Base-by-base conservation (phyloP, 176 grass and related monocot genomes). In the Carex kokanica region DNA sequence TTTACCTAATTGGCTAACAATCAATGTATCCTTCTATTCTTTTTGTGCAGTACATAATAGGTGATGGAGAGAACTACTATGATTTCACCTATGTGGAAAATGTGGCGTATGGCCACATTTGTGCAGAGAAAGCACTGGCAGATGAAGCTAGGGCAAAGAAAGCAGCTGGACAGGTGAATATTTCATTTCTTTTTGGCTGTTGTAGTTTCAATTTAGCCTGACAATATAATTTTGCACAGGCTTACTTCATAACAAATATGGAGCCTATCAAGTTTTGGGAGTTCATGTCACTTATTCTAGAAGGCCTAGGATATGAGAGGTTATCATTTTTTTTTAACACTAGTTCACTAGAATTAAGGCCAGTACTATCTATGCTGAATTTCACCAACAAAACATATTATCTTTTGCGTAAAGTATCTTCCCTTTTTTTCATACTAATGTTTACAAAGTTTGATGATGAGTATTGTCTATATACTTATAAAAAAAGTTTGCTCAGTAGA, bases 1-100 rank as follows among this genome's bases (percentile, higher is more conserved):
- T 31, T 7, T 18, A 55, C 24, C 73, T 55, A 55, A 29, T 55
- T 18, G 24, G 13, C 73, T 18, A 55, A 74, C 5, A 15, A 85
- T 78, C 45, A 64, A 29, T 82, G 49, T 52, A 52, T 82, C 0
- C 13, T 82, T 82, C 2, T 24, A 27, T 54, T 67, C 29, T 82
- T n/a, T 67, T 29, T 32, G 64, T 88, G 61, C 86, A 99, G 96
- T 99, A 84, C 69, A 99, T 99, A 79, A 93, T 99, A 90, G 96
- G 91, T 61, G 96, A 99, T 83, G 96, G 96, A 78, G 92, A 88
- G 83, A 99, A 95, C 84, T 80, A 86, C 29, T 89, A 92, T 86
- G 96, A 99, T 92, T 99, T 99, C 83, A 99, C 96, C 80, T 95
- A 91, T 68, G 96, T 99, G 16, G 93, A 99, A 90, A 99, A 99